Conservation (phyloP, 768 basidiomycete genomes). For the Hericium rajendrae region DNA sequence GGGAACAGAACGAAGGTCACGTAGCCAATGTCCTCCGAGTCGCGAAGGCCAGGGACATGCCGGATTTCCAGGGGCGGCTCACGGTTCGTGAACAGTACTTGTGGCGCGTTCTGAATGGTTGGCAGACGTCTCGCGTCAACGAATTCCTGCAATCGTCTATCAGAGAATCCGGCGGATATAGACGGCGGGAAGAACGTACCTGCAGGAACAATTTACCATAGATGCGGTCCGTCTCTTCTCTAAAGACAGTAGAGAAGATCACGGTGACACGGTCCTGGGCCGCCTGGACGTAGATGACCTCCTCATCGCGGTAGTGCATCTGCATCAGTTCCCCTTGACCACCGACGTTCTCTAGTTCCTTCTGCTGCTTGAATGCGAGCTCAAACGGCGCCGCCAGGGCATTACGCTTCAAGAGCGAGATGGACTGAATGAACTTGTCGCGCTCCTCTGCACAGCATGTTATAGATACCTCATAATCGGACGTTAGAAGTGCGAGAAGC, state of each 20-base stretch:
- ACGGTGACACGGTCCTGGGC: constrained; percentile 93
- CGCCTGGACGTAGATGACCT: constrained; percentile 93
- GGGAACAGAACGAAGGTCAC: constrained; percentile 70
- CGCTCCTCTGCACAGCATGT: constrained; percentile 51
- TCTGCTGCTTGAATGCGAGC: constrained; percentile 73
- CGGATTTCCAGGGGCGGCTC: constrained; percentile 97
- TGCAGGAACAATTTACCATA: constrained; percentile 98
- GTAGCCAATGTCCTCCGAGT: constrained; percentile 42
- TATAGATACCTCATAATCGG: constrained; percentile 1
- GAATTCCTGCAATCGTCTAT: constrained; percentile 64
- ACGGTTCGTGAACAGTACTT: constrained; percentile 89
- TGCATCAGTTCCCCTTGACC: constrained; percentile 80
- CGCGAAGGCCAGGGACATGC: constrained; percentile 70
- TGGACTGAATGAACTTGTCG: constrained; percentile 67
- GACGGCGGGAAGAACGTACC: constrained; percentile 33
- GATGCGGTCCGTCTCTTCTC: constrained; percentile 94
- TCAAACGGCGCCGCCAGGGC: constrained; percentile 94
- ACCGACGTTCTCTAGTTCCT: constrained; percentile 62
- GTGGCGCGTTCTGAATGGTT: constrained; percentile 91
- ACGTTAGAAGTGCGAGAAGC: not conserved
- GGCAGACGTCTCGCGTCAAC: constrained; percentile 95
- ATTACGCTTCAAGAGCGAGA: constrained; percentile 85
- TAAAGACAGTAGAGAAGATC: constrained; percentile 94
- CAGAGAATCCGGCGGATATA: constrained; percentile 1
- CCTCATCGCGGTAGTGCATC: constrained; percentile 92